Conservation (phyloP, 345 rosid genomes). For the Mallotus nudiflorus region DNA sequence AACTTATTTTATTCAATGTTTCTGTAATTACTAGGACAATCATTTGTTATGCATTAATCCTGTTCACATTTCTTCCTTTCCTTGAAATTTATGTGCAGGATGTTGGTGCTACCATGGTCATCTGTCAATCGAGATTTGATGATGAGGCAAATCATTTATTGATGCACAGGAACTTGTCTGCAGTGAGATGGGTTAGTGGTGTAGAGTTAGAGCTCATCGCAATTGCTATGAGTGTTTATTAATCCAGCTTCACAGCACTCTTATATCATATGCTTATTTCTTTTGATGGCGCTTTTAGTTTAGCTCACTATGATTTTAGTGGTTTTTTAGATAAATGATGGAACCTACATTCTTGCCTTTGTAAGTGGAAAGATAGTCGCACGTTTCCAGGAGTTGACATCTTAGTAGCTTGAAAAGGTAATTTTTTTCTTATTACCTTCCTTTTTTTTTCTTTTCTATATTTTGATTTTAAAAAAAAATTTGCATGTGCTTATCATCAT, state of each 20-base stretch:
- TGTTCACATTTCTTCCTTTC: neutral
- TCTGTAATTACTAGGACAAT: neutral
- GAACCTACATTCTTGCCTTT: slow-evolving; percentile 14
- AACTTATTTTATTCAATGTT: slow-evolving; percentile 1
- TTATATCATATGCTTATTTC: neutral
- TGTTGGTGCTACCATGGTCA: slow-evolving; percentile 93
- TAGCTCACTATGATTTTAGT: neutral
- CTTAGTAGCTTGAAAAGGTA: slow-evolving; percentile 94
- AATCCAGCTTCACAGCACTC: neutral
- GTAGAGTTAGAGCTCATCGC: slow-evolving; percentile 98
- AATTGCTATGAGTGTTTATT: slow-evolving; percentile 77
- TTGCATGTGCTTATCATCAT: neutral
- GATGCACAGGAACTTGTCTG: slow-evolving; percentile 95
- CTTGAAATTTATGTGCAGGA: slow-evolving; percentile 49
- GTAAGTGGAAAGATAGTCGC: slow-evolving; percentile 97
- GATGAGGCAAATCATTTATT: slow-evolving; percentile 97
- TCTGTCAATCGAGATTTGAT: slow-evolving; percentile 99
- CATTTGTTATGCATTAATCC: neutral
- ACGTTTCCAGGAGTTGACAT: slow-evolving; percentile 91
- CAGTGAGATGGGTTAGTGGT: slow-evolving; percentile 99
- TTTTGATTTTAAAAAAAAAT: neutral
- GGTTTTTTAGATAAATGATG: slow-evolving; percentile 19
- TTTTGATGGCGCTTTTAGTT: neutral
- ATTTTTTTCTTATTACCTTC: neutral
- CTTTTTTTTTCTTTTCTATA: neutral